These are phyloP conservation scores for Senecio squalidus DNA, from an alignment of 140 eudicot genomes.

Conservation along the genomic window DNA sequence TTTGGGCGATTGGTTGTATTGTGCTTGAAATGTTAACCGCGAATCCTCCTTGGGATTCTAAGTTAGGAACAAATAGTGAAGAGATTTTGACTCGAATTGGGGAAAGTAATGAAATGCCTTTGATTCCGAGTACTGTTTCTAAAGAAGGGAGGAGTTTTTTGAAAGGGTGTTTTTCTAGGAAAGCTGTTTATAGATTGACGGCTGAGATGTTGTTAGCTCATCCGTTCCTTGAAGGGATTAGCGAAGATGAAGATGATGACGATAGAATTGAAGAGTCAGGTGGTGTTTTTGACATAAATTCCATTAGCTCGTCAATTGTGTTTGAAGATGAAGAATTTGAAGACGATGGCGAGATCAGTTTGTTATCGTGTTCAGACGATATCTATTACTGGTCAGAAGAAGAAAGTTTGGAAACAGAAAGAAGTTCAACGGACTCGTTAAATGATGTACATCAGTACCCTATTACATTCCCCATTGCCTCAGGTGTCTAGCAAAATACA, in stretches of 20 bases:
- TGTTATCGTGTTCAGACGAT: slow-evolving; percentile 33
- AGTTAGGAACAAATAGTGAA: slow-evolving; percentile 7
- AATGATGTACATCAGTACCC: slow-evolving; percentile 33
- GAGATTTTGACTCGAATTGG: slow-evolving; percentile 32
- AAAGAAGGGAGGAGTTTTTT: slow-evolving; percentile 48
- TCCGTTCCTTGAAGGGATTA: slow-evolving; percentile 51
- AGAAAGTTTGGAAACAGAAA: slow-evolving; percentile 4
- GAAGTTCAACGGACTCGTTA: slow-evolving; percentile 9
- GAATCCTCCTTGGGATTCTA: slow-evolving; percentile 45
- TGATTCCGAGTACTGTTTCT: slow-evolving; percentile 30
- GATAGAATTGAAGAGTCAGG: neutral
- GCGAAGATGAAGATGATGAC: slow-evolving; percentile 19
- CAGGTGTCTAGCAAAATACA: slow-evolving; percentile 30
- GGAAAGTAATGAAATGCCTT: slow-evolving; percentile 28
- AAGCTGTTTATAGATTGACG: slow-evolving; percentile 43
- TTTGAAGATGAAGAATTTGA: slow-evolving; percentile 23
- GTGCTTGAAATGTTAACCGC: slow-evolving; percentile 75
- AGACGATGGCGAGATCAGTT: slow-evolving; percentile 33
- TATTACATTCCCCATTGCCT: slow-evolving; percentile 34
- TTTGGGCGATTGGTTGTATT: slow-evolving; percentile 80
- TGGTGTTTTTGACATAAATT: slow-evolving; percentile 40
- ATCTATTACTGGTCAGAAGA: slow-evolving; percentile 32
- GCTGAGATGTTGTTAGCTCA: slow-evolving; percentile 64
- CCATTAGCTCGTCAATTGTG: slow-evolving; percentile 26
- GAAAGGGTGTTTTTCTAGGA: slow-evolving; percentile 57